These are phyloP conservation scores for Skeletonema costatum DNA, from an alignment of 108 stramenopile genomes.

Conservation along the genomic window DNA sequence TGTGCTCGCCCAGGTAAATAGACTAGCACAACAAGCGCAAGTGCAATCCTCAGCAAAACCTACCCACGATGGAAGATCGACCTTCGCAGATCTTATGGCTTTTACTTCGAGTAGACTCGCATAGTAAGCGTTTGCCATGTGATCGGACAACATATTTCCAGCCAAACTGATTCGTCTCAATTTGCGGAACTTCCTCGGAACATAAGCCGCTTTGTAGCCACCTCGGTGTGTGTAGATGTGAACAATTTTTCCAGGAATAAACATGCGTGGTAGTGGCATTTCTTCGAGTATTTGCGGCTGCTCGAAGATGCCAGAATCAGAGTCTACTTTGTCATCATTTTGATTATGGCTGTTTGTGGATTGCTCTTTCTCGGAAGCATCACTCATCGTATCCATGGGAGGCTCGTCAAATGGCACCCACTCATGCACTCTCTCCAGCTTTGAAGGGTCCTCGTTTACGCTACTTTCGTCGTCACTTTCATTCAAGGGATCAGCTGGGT, in stretches of 20 bases:
- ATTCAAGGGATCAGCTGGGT: conserved; percentile 59
- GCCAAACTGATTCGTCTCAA: conserved; percentile 84
- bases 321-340: conserved; percentile 13
- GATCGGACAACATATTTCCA: conserved; percentile 92
- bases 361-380: background rate
- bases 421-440: conserved; percentile 28
- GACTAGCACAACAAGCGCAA: conserved; percentile 87
- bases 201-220: conserved; percentile 81
- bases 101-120: conserved; percentile 89
- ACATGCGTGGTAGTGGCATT: conserved; percentile 88
- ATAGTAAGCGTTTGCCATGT: conserved; percentile 82
- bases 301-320: background rate
- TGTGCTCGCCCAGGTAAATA: conserved; percentile 96
- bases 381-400: conserved; percentile 16
- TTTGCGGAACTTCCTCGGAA: conserved; percentile 79
- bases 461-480: conserved; percentile 65
- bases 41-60: conserved; percentile 87
- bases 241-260: conserved; percentile 90
- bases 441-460: conserved; percentile 44
- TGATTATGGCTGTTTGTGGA: background rate
- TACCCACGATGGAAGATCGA: conserved; percentile 88
- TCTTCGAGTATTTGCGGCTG: conserved; percentile 83
- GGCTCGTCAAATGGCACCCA: conserved; percentile 57
- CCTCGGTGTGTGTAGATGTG: conserved; percentile 93
- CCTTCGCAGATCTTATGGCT: conserved; percentile 67